Percentiles rank a stretch among this genome's conserved stretches.
phyloP scores from a whole-genome alignment of 768 basidiomycete genomes.

The Termitomyces sp. region DNA sequence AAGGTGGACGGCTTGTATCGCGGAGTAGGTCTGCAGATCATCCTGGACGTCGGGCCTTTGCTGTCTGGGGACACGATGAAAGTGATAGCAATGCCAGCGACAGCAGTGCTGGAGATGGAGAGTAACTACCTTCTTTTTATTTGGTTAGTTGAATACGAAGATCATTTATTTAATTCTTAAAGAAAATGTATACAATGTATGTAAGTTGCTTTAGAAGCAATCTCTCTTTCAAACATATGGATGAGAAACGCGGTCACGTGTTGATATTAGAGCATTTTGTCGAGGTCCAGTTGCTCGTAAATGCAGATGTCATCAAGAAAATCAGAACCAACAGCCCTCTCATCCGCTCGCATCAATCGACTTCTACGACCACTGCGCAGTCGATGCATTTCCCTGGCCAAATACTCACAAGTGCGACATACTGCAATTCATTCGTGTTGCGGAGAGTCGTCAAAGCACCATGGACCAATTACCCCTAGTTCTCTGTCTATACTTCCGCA shows the following conservation, averaged over 20 bases:
- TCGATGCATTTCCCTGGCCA: conserved; percentile 16
- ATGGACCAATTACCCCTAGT: conserved; percentile 9
- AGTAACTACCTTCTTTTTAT: not conserved
- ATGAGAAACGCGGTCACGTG: not conserved
- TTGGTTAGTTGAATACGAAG: not conserved
- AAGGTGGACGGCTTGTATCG: conserved; percentile 25
- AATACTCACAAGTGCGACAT: conserved; percentile 1
- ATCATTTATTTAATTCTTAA: not conserved
- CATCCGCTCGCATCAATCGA: conserved; percentile 17
- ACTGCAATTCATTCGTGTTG: not conserved
- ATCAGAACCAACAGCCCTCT: conserved; percentile 8
- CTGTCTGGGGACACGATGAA: conserved; percentile 86
- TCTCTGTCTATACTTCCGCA: conserved; percentile 33
- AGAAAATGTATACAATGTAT: not conserved
- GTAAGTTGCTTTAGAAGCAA: not conserved
- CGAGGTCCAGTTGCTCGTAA: not conserved
- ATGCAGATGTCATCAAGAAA: conserved; percentile 8
- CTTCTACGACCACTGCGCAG: conserved; percentile 19
- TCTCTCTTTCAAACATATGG: too few species aligned
- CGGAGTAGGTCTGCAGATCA: conserved; percentile 34
- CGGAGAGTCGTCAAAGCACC: not conserved
- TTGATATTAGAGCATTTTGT: not conserved
- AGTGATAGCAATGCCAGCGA: conserved; percentile 84
- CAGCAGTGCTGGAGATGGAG: conserved; percentile 33
- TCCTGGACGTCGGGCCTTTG: conserved; percentile 56